These are phyloP conservation scores for Ustilago crameri DNA, from an alignment of 1,284 basidiomycete genomes.

Conservation along the genomic window DNA sequence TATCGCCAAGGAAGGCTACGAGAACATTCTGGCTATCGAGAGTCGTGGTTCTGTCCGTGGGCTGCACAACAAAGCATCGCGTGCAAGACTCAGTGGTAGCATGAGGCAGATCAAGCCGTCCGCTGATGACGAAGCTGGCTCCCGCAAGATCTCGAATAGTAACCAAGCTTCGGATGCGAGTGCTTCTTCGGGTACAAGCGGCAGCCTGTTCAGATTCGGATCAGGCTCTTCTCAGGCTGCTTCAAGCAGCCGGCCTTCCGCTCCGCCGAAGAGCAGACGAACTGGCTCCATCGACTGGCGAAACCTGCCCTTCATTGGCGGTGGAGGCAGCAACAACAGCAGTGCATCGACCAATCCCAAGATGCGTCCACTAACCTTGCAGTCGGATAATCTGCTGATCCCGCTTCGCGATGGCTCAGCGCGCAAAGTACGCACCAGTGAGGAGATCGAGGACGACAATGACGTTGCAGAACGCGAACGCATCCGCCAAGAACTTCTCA, in stretches of 20 bases:
- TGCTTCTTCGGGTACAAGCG: slow-evolving; percentile 8
- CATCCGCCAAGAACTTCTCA: slow-evolving; percentile 51
- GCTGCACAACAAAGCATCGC: slow-evolving; percentile 32
- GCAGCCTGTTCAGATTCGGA: slow-evolving; percentile 45
- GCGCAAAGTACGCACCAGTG: slow-evolving; percentile 45
- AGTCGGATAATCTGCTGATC: slow-evolving; percentile 29
- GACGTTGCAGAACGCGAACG: slow-evolving; percentile 56
- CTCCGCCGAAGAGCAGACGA: slow-evolving; percentile 31
- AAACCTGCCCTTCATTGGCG: slow-evolving; percentile 46
- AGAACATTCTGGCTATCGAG: slow-evolving; percentile 88
- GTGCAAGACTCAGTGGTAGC: slow-evolving; percentile 17
- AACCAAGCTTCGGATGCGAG: slow-evolving; percentile 2
- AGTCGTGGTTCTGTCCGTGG: slow-evolving; percentile 69
- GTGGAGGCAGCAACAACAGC: slow-evolving; percentile 18
- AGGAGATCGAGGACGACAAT: slow-evolving; percentile 54
- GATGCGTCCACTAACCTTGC: slow-evolving; percentile 77
- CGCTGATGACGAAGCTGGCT: slow-evolving; percentile 6
- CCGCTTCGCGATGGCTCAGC: slow-evolving; percentile 30
- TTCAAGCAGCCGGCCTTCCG: slow-evolving; percentile 6
- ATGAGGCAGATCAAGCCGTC: slow-evolving; percentile 4
- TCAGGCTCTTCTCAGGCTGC: slow-evolving; percentile 4
- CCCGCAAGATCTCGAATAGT: slow-evolving; percentile 19
- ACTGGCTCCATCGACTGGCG: slow-evolving; percentile 52
- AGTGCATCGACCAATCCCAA: slow-evolving; percentile 73
- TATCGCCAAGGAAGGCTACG: slow-evolving; percentile 90